phyloP scores from a whole-genome alignment of 345 rosid genomes.

The Passiflora organensis region DNA sequence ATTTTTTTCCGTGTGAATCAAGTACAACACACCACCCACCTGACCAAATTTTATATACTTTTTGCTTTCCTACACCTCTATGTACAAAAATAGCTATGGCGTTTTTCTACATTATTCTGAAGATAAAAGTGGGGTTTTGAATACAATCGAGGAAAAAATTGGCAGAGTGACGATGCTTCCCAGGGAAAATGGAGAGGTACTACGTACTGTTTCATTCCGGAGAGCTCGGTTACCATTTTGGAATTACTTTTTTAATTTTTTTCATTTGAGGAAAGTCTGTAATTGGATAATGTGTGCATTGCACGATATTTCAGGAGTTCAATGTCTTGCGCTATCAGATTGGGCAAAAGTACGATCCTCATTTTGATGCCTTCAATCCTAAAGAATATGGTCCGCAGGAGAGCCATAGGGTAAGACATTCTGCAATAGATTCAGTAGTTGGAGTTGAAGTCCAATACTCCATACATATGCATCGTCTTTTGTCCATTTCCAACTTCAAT shows the following conservation, averaged over 20 bases:
- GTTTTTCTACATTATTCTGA: conserved; percentile 46
- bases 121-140: conserved; percentile 46
- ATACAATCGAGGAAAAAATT: conserved; percentile 55
- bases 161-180: conserved; percentile 57
- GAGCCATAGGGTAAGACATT: conserved; percentile 48
- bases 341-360: conserved; percentile 88
- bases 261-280: not conserved
- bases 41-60: not conserved
- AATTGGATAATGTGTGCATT: conserved; percentile 31
- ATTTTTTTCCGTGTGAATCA: not conserved
- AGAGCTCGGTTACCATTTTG: too few species aligned
- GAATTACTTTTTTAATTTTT: too few species aligned
- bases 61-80: not conserved
- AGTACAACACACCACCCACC: not conserved
- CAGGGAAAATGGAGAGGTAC: conserved; percentile 50
- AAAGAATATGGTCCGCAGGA: conserved; percentile 67
- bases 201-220: not conserved
- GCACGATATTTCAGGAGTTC: conserved; percentile 70
- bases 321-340: conserved; percentile 74
- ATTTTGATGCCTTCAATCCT: conserved; percentile 77
- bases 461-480: not conserved
- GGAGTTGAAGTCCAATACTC: too few species aligned
- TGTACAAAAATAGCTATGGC: conserved; percentile 44
- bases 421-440: too few species aligned
- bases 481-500: not conserved